Base-by-base conservation (phyloP, 2,329 filamentous ascomycete species). In the Pseudogymnoascus sp. region DNA sequence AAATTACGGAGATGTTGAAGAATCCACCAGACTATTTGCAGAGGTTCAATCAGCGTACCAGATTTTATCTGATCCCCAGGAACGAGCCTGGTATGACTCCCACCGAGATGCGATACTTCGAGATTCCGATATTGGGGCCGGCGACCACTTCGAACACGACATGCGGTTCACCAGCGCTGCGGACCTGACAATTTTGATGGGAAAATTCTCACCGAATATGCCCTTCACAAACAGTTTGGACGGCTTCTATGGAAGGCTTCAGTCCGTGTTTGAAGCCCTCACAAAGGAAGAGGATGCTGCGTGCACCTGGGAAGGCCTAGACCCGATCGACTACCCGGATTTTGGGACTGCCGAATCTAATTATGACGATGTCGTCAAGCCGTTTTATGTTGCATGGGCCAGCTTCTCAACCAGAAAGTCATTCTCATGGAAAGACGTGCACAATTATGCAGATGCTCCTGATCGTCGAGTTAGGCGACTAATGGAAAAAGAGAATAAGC, bases 31-130 rank as follows among this genome's bases (percentile, higher is more conserved):
- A 68, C 85, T 87, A 61, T 99, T 99, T 73, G 92, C 94, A 60
- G 92, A 97, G 72, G 82, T 97, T 28, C 93, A 97, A 74, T 84
- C 92, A 37, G 94, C 94, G 56, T 96, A 99, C 74, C 91, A 97
- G 74, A 85, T 99, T n/a, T 83, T 99, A 1, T 96, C 92, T 1
- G 94, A 99, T 74, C 87, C 92, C 10, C 93, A 99, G 73, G 94
- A 99, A 75, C 86, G 94, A 69, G 89, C 92, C 33, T 99, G 94
- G 94, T 99, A 99, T 77, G 93, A 99, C 76, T 92, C 92, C 2
- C 94, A 99, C 73, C 88, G 91, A 65, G 87, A 92, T 69, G 86
- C 89, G 60, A 95, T 97, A 66, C 78, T 97, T 66, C 83, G 84
- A 31, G 78, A 79, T 33, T 78, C 75, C 25, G 75, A 75, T 50